Percentiles rank a stretch among this genome's conserved stretches.
These are phyloP conservation scores for Claviceps sp. DNA, from an alignment of 2,329 filamentous ascomycete genomes.

Conservation along the genomic window DNA sequence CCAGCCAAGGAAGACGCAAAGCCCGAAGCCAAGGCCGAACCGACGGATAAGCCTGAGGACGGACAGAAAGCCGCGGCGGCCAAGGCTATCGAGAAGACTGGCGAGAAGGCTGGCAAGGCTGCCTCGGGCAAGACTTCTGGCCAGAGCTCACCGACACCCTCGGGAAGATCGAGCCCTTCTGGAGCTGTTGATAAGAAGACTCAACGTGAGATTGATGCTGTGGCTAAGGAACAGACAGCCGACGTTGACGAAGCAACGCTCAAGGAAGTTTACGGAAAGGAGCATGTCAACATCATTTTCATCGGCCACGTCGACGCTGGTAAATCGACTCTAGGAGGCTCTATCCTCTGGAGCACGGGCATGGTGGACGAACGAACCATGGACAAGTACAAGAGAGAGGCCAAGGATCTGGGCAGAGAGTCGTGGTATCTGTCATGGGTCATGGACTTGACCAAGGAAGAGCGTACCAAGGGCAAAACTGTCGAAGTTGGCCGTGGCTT, in stretches of 20 bases:
- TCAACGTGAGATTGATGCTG: conserved; percentile 61
- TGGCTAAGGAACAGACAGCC: conserved; percentile 68
- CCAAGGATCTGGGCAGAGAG: conserved; percentile 90
- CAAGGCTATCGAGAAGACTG: conserved; percentile 87
- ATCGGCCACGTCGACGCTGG: conserved; percentile 97
- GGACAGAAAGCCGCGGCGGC: conserved; percentile 73
- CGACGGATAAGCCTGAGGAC: conserved; percentile 44
- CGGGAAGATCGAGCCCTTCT: conserved; percentile 72
- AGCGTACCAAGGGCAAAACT: conserved; percentile 91
- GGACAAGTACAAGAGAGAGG: conserved; percentile 95
- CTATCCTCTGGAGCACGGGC: conserved; percentile 82
- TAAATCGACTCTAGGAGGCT: conserved; percentile 90
- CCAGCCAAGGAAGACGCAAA: conserved; percentile 27
- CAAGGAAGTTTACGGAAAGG: conserved; percentile 93
- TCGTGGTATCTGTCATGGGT: conserved; percentile 99
- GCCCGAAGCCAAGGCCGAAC: conserved; percentile 36
- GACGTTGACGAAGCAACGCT: conserved; percentile 62
- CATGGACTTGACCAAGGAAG: conserved; percentile 91
- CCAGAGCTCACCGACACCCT: conserved; percentile 68
- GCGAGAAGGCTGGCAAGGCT: conserved; percentile 41
- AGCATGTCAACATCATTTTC: conserved; percentile 88
- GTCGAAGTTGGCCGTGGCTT: conserved; percentile 93
- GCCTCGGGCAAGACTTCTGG: conserved; percentile 40
- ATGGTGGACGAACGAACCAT: conserved; percentile 99
- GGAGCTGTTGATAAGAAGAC: conserved; percentile 34